Evolutionary conservation across 176 grass and related monocot genomes (phyloP), one percentile per base, ranked within the genome.

Genomic region (Saccharum officinarum): DNA sequence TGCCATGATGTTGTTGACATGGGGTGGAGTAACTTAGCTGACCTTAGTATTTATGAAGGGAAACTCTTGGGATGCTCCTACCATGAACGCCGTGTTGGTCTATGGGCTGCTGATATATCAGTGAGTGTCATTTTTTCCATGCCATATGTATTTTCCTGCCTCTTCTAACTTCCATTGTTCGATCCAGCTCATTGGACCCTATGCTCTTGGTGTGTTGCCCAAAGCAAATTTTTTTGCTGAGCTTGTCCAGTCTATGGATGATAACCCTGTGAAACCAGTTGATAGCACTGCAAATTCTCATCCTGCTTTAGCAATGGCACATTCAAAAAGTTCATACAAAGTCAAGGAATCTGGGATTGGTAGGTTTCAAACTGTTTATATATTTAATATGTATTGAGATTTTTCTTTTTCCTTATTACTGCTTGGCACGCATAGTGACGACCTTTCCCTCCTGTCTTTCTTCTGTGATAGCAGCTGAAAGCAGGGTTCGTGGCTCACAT

Each of bases 11-110:
- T 83, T 76, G 92, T 95, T 87, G 91, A 95, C 77, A 95, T 98
- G 88, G 91, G 97, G 23, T 98, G 97, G 97, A 88, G 80, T 41
- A 94, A 89, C 87, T 87, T 98, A 67, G 89, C 86, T 82, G 97
- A 98, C 80, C 90, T 98, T 77, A 94, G 89, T 83, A 94, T 98
- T 89, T 98, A 95, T 82, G 97, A 98, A 95, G 97, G 97, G 79
- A 98, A 95, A 90, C 93, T 98, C 65, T 92, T 98, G 80, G 97
- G 93, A 74, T 95, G 93, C 69, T 98, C 97, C 25, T 92, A 89
- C 69, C 84, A 86, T 88, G 89, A 94, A 81, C 49, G 81, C 22
- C 52, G 81, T 74, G 90, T 98, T 94, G 93, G 93, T 92, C 76
- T 98, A 86, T 98, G 97, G 97, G 73, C 92, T 61, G 97, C 97